Conservation (phyloP, 2,329 filamentous ascomycete species). For the Cercospora citrullina region DNA sequence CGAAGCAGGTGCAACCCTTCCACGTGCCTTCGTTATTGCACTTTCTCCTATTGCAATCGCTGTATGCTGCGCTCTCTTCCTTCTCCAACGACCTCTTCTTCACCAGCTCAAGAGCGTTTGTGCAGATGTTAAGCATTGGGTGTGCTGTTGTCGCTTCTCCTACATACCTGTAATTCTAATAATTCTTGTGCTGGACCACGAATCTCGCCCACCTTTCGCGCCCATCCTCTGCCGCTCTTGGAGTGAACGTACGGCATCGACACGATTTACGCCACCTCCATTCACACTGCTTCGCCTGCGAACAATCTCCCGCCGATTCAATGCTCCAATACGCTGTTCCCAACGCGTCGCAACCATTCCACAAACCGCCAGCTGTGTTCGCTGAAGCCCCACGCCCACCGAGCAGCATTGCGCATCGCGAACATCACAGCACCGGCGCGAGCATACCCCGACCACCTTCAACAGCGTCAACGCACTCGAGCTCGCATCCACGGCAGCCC, state of each 20-base stretch:
- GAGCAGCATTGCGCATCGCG: constrained; percentile 15
- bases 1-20: constrained; percentile 1
- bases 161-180: constrained; percentile 5
- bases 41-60: constrained; percentile 4
- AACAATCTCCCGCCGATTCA: constrained; percentile 45
- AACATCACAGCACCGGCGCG: constrained; percentile 41
- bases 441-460: constrained; percentile 57
- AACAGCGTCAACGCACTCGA: constrained; percentile 52
- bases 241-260: not conserved
- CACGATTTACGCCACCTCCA: not conserved
- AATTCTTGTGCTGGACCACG: not conserved
- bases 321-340: constrained; percentile 50
- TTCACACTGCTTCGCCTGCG: not conserved
- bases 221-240: not conserved
- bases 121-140: not conserved
- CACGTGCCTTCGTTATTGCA: not conserved
- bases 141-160: not conserved
- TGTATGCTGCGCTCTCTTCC: not conserved
- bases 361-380: constrained; percentile 24
- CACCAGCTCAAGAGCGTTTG: not conserved
- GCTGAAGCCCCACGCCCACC: constrained; percentile 20
- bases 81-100: not conserved
- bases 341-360: constrained; percentile 28
- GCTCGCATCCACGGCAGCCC: constrained; percentile 8
- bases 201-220: not conserved